Base-by-base conservation (phyloP, 345 rosid genomes). In the Ailanthus altissimus region DNA sequence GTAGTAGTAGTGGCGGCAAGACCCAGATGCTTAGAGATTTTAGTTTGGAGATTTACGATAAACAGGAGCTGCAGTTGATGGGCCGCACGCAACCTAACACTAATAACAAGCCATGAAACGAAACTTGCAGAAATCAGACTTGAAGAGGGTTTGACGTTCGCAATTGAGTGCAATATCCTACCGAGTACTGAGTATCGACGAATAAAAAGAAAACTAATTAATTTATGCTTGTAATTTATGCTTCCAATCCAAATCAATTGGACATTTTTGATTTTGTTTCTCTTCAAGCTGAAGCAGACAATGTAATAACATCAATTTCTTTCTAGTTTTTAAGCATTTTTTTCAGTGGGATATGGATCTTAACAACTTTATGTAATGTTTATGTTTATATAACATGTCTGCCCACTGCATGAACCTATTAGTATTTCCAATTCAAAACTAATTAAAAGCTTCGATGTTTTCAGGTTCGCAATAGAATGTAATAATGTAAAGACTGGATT, bases 21-120 rank as follows among this genome's bases (percentile, higher is more conserved):
- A 73, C 86, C 10, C 85, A 82, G 70, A 80, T 79, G 83, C 72
- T 84, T 5, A 73, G 85, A 61, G 86, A 86, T 32, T 86, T 86
- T 72, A 82, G 87, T 23, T 57, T 86, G 58, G 87, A 83, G 67
- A 81, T 83, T 58, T 84, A 81, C 62, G 88, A 83, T 1, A 83
- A 84, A 79, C 81, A 75, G 49, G 88, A 84, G 76, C 28, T 86
- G 79, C 85, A 86, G 78, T 72, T 84, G 28, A 80, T 86, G 89
- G 83, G 83, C 7, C 70, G 79, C 1, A 8, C 50, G n/a, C 62
- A 60, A 23, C 40, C 62, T 70, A 66, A 20, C 4, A 70, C 63
- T 4, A 64, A 80, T 13, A 76, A n/a, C n/a, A n/a, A 77, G 75
- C 86, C 72, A 8, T 78, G 74, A 81, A 38, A 21, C 26, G 56